Conservation (phyloP, 768 basidiomycete genomes). For the Lactarius akahatsu region DNA sequence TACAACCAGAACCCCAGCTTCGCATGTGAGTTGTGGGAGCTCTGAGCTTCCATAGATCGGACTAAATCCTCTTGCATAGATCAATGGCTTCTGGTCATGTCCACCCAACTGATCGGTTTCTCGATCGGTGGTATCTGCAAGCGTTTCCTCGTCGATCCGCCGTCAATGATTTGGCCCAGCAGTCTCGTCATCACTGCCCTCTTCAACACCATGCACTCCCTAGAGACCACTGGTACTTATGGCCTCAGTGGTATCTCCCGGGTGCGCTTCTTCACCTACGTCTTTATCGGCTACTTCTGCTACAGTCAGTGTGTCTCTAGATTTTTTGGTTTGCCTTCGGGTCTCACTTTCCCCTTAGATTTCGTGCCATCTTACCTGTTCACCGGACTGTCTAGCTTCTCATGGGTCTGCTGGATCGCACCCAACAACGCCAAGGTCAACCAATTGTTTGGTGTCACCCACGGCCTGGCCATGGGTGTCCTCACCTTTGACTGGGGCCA, state of each 20-base stretch:
- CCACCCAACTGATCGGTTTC: slow-evolving; percentile 44
- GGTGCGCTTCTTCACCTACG: slow-evolving; percentile 51
- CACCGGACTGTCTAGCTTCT: slow-evolving; percentile 47
- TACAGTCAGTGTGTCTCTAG: slow-evolving; percentile 47
- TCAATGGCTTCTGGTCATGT: slow-evolving; percentile 43
- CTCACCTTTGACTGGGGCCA: slow-evolving; percentile 93
- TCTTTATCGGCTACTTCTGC: slow-evolving; percentile 37
- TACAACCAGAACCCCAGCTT: slow-evolving; percentile 44
- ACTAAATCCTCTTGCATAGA: slow-evolving; percentile 15
- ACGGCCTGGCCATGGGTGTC: slow-evolving; percentile 54
- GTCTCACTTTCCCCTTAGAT: background rate
- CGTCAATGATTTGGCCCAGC: slow-evolving; percentile 47
- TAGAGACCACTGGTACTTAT: slow-evolving; percentile 44
- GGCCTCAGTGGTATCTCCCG: slow-evolving; percentile 48
- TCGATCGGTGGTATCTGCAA: slow-evolving; percentile 44
- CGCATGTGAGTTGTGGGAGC: slow-evolving; percentile 30
- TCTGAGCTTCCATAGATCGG: background rate
- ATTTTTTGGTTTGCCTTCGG: background rate
- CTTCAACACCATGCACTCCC: slow-evolving; percentile 44
- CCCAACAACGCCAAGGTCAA: slow-evolving; percentile 70
- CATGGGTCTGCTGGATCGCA: slow-evolving; percentile 87
- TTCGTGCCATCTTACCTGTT: slow-evolving; percentile 14
- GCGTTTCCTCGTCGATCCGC: slow-evolving; percentile 45
- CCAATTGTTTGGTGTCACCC: slow-evolving; percentile 66
- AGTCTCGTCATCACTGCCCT: slow-evolving; percentile 44